Percentiles rank a stretch among this genome's conserved stretches.
phyloP scores from a whole-genome alignment of 2,329 filamentous ascomycete genomes.

The Aureobasidium sp. region DNA sequence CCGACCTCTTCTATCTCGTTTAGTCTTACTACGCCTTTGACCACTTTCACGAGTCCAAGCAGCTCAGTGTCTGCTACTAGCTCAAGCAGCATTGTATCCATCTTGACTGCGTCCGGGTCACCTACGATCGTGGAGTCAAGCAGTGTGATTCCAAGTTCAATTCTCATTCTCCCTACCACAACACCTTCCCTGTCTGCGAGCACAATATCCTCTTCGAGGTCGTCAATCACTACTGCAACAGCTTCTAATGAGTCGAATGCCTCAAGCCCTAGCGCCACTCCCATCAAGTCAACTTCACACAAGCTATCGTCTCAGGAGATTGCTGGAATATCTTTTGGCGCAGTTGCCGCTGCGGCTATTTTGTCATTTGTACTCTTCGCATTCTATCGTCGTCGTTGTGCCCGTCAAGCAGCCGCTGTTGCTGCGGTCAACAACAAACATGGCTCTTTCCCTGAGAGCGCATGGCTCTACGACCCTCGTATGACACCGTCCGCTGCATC shows the following conservation, averaged over 20 bases:
- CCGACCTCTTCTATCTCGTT: neutral
- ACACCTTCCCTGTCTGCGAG: neutral
- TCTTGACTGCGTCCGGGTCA: neutral
- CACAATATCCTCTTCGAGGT: neutral
- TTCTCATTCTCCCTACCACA: conserved; percentile 4
- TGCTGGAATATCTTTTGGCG: neutral
- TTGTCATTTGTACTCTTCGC: neutral
- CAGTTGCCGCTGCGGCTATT: neutral
- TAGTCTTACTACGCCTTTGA: neutral
- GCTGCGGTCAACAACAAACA: neutral
- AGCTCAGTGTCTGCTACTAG: neutral
- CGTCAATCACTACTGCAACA: neutral
- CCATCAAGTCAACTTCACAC: neutral
- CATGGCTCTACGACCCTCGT: conserved; percentile 10
- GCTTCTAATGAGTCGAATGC: neutral
- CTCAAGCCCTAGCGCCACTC: neutral
- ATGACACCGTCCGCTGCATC: neutral
- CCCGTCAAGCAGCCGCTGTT: neutral
- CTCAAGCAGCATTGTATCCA: neutral
- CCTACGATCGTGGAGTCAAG: neutral
- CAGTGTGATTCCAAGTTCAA: neutral
- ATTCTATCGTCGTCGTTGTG: neutral
- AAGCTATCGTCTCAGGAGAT: conserved; percentile 1
- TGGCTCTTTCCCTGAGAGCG: neutral
- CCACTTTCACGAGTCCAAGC: neutral